These are phyloP conservation scores for Mikania micrantha DNA, from an alignment of 129 eudicot species.

Conservation along the genomic window DNA sequence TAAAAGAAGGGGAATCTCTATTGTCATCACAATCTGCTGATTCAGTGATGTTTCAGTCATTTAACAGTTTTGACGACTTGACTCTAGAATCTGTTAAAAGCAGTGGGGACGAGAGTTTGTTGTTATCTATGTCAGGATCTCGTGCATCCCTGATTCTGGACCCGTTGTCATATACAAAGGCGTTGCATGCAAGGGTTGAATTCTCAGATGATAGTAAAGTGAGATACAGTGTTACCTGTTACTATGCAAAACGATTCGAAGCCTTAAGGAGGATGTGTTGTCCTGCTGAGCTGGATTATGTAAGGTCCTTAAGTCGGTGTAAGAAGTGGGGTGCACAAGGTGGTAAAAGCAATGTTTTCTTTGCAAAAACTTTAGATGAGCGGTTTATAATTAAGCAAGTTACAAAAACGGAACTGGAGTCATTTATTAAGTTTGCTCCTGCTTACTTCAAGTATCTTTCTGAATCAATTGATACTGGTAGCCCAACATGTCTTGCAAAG, in stretches of 20 bases:
- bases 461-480: conserved; percentile 72
- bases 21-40: conserved; percentile 53
- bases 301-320: conserved; percentile 86
- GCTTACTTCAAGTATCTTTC: conserved; percentile 83
- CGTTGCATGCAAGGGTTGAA: conserved; percentile 73
- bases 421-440: conserved; percentile 88
- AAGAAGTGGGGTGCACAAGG: conserved; percentile 99
- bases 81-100: conserved; percentile 48
- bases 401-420: conserved; percentile 96
- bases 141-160: conserved; percentile 54
- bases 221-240: conserved; percentile 77
- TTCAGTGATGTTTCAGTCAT: conserved; percentile 42
- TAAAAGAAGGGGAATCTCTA: conserved; percentile 50
- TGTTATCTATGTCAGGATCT: conserved; percentile 52
- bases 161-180: conserved; percentile 57
- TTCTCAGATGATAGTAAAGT: conserved; percentile 74
- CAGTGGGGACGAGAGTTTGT: conserved; percentile 58
- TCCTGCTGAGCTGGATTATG: conserved; percentile 74
- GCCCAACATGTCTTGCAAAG: conserved; percentile 97
- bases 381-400: conserved; percentile 96
- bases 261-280: conserved; percentile 89
- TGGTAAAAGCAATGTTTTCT: conserved; percentile 94
- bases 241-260: conserved; percentile 79
- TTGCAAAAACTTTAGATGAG: conserved; percentile 92
- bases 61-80: conserved; percentile 50